These are phyloP conservation scores for Candida rishiriensis DNA, from an alignment of 805 yeast species.

Conservation along the genomic window DNA sequence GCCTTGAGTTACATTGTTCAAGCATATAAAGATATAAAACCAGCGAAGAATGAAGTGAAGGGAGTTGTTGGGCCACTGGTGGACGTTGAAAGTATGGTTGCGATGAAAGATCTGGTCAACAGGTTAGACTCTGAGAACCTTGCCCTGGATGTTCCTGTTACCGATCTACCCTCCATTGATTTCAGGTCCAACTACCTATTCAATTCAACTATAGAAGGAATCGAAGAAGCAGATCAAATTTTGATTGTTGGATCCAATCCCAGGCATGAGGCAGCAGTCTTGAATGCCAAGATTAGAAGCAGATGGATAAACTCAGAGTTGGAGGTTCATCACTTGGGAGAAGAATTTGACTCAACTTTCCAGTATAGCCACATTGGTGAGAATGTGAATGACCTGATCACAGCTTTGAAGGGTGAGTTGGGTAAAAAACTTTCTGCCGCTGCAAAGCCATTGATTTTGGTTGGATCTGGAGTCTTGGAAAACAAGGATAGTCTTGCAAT, in stretches of 20 bases:
- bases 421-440: slow-evolving; percentile 68
- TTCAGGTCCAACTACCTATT: slow-evolving; percentile 74
- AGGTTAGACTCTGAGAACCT: slow-evolving; percentile 76
- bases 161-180: slow-evolving; percentile 62
- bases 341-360: slow-evolving; percentile 73
- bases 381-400: slow-evolving; percentile 48
- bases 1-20: slow-evolving; percentile 67
- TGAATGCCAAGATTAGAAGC: slow-evolving; percentile 78
- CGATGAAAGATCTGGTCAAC: slow-evolving; percentile 74
- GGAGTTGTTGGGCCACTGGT: slow-evolving; percentile 78
- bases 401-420: slow-evolving; percentile 60
- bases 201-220: slow-evolving; percentile 74
- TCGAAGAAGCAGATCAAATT: slow-evolving; percentile 79
- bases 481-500: slow-evolving; percentile 59
- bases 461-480: slow-evolving; percentile 77
- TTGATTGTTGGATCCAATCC: slow-evolving; percentile 83
- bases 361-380: slow-evolving; percentile 59
- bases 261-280: slow-evolving; percentile 84
- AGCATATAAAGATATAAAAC: slow-evolving; percentile 51
- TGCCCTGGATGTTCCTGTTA: slow-evolving; percentile 63
- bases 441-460: slow-evolving; percentile 68
- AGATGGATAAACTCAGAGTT: slow-evolving; percentile 65
- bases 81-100: slow-evolving; percentile 80
- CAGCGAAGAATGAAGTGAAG: slow-evolving; percentile 67
- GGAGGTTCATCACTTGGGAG: slow-evolving; percentile 71